Conservation (phyloP, 768 basidiomycete genomes). For the Leccinellum albellum region DNA sequence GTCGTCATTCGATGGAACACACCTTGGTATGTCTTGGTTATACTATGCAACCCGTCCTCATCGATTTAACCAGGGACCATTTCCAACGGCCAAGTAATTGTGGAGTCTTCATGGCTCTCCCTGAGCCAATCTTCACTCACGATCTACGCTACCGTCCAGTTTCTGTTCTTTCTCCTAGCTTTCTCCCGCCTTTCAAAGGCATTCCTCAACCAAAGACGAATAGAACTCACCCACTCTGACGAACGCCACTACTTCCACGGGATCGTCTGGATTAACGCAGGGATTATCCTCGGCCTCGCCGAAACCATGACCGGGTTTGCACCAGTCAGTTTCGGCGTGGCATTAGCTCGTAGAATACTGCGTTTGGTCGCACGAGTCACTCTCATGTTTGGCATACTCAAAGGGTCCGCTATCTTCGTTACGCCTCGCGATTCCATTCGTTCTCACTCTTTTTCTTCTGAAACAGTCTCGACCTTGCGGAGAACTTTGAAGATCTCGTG, state of each 20-base stretch:
- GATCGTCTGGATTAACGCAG: slow-evolving; percentile 60
- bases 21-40: slow-evolving; percentile 43
- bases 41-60: not conserved
- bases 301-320: slow-evolving; percentile 67
- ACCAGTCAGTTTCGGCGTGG: slow-evolving; percentile 46
- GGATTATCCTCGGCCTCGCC: slow-evolving; percentile 57
- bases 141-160: slow-evolving; percentile 55
- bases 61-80: slow-evolving; percentile 4
- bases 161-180: slow-evolving; percentile 52
- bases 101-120: slow-evolving; percentile 50
- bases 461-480: slow-evolving; percentile 47
- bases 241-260: slow-evolving; percentile 53
- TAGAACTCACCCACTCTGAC: slow-evolving; percentile 44
- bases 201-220: slow-evolving; percentile 47
- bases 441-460: not conserved
- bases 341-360: slow-evolving; percentile 55
- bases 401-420: slow-evolving; percentile 51
- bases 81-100: slow-evolving; percentile 20
- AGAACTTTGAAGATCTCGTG: slow-evolving; percentile 49
- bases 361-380: slow-evolving; percentile 50
- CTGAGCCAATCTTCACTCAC: slow-evolving; percentile 60
- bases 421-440: not conserved
- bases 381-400: slow-evolving; percentile 59
- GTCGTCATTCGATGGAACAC: slow-evolving; percentile 60
- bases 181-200: slow-evolving; percentile 55